Conservation (phyloP, 805 yeast genomes). For the Candida morakotiae region DNA sequence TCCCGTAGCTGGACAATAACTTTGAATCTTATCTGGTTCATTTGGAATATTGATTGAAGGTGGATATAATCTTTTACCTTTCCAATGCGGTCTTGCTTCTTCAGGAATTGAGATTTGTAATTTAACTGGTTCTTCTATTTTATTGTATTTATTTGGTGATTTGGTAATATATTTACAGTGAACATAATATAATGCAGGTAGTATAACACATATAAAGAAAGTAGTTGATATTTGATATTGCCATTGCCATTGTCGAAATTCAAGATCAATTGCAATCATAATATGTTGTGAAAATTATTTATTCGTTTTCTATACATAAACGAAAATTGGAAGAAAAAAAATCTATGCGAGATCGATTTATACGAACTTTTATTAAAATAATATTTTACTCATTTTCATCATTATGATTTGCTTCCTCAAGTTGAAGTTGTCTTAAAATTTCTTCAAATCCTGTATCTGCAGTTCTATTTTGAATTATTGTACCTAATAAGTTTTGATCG, state of each 20-base stretch:
- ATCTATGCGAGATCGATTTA: not conserved
- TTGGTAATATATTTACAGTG: constrained; percentile 34
- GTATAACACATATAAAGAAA: constrained; percentile 35
- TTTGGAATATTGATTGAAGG: constrained; percentile 50
- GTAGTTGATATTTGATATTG: constrained; percentile 44
- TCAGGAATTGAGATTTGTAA: constrained; percentile 60
- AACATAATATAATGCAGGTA: constrained; percentile 31
- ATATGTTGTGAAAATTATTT: not conserved
- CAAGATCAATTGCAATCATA: constrained; percentile 42
- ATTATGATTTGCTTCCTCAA: not conserved
- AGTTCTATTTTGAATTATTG: constrained; percentile 35
- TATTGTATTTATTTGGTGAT: constrained; percentile 37
- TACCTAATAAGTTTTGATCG: constrained; percentile 43
- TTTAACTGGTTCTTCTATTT: constrained; percentile 42
- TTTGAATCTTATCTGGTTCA: constrained; percentile 68
- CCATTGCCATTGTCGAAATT: constrained; percentile 38
- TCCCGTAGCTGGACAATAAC: constrained; percentile 96
- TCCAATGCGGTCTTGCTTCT: constrained; percentile 87
- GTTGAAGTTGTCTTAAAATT: constrained; percentile 18
- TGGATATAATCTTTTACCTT: constrained; percentile 73
- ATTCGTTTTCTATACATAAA: too few relatives aligned
- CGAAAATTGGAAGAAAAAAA: constrained; percentile 1
- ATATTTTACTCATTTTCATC: not conserved
- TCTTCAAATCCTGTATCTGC: constrained; percentile 23
- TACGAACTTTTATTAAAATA: not conserved